Evolutionary conservation across 257 asterid genomes (phyloP).

Genomic region (Solanum appendiculatum): DNA sequence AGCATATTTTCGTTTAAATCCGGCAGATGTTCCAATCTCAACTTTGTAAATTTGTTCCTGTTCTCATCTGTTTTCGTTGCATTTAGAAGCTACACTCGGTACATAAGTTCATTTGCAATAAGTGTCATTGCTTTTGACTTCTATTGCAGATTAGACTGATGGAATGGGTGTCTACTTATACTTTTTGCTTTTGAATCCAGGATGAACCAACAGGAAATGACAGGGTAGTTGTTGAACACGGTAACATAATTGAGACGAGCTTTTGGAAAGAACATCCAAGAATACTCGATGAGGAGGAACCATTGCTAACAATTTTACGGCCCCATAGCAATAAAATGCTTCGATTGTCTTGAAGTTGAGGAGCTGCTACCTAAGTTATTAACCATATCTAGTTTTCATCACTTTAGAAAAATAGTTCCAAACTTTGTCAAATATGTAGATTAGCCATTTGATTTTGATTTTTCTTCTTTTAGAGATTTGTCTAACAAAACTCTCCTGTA

Average conservation of each 20-base stretch:
- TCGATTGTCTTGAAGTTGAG: not conserved
- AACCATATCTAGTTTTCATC: not conserved
- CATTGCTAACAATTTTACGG: not conserved
- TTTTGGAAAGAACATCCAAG: constrained; percentile 65
- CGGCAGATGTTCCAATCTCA: not conserved
- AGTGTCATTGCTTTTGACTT: not conserved
- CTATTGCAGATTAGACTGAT: not conserved
- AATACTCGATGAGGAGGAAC: constrained; percentile 38
- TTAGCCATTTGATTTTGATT: not conserved
- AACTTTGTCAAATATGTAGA: not conserved
- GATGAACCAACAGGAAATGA: constrained; percentile 17
- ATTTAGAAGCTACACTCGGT: not conserved
- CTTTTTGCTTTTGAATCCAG: not conserved
- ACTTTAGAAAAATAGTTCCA: not conserved
- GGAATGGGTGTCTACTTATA: not conserved
- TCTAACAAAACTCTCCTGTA: not conserved
- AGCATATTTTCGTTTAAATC: not conserved
- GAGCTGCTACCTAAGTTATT: not conserved
- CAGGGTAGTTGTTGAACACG: constrained; percentile 38
- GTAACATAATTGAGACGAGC: constrained; percentile 51
- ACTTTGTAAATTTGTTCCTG: not conserved
- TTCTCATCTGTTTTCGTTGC: not conserved
- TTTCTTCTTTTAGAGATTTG: not conserved
- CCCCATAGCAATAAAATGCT: not conserved
- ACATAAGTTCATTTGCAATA: not conserved